A percentile compares a stretch with the other conserved stretches of the same genome.
Conservation (phyloP, 1,284 basidiomycete species). For the Cryptococcus maquisensis region DNA sequence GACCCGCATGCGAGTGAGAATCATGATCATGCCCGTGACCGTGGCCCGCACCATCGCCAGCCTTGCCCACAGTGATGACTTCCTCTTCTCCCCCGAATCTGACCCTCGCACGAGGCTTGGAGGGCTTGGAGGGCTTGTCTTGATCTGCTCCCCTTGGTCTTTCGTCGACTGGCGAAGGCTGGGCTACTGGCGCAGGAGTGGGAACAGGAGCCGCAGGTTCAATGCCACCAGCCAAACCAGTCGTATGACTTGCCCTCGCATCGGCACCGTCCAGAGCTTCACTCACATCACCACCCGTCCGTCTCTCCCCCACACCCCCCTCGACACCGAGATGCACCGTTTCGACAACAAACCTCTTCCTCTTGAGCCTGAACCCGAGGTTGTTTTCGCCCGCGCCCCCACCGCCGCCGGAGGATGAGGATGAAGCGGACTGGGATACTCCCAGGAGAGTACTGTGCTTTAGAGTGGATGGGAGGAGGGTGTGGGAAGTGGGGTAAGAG, state of each 20-base stretch:
- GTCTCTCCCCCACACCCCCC: constrained; percentile 80
- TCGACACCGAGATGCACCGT: constrained; percentile 90
- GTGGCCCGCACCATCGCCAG: constrained; percentile 1
- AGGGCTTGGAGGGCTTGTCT: constrained; percentile 20
- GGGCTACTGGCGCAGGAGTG: neutral
- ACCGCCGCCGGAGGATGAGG: constrained; percentile 40
- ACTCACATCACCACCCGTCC: constrained; percentile 51
- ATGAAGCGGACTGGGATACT: constrained; percentile 37
- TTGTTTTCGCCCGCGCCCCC: constrained; percentile 80
- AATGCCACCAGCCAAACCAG: neutral
- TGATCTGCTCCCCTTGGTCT: constrained; percentile 13
- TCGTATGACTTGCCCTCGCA: constrained; percentile 1
- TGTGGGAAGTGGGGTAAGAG: constrained; percentile 66
- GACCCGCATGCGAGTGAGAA: constrained; percentile 18
- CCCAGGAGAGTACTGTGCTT: constrained; percentile 44
- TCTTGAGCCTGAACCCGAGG: constrained; percentile 86
- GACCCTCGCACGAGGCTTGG: constrained; percentile 33
- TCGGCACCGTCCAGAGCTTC: constrained; percentile 8
- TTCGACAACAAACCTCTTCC: constrained; percentile 82
- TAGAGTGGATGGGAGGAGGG: constrained; percentile 73
- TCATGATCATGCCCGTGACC: constrained; percentile 12
- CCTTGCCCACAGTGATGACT: constrained; percentile 5
- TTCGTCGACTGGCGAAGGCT: neutral
- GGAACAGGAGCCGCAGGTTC: neutral
- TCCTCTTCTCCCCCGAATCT: constrained; percentile 40